Base-by-base conservation (phyloP, 495 filamentous ascomycete genomes). In the Neurospora sp. region DNA sequence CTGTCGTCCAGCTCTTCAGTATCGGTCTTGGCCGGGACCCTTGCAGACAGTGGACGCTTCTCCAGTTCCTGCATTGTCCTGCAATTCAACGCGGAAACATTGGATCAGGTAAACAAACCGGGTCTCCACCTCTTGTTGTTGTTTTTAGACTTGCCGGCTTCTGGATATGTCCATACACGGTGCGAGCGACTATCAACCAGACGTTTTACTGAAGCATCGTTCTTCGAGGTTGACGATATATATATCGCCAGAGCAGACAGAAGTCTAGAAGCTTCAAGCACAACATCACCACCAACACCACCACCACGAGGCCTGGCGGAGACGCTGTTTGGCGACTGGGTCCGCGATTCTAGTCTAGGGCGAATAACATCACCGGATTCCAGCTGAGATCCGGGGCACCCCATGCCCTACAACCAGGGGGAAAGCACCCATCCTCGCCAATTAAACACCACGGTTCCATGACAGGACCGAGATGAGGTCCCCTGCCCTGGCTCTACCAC, bases 391-490 rank as follows among this genome's bases (percentile, higher is more conserved):
- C 54, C 54, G 54, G 54, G 54, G 54, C 54, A 62, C 54, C 14
- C 54, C 54, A 62, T 62, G 54, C 54, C 54, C 54, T 62, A 35
- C 12, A 18, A 62, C 54, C 27, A 35, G 14, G 54, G 48, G 14
- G 27, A 62, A 62, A 31, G 54, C 54, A 62, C 3, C 54, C 54
- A 35, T 62, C 54, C 27, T 62, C 54, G 54, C 54, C 54, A 62
- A 62, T 62, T 62, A 62, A 62, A 62, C 54, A 62, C 11, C 27
- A 62, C 54, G 54, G 23, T 62, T 62, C 54, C 54, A 73, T 73
- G 72, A 73, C 54, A 73, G 72, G 72, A 41, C 31, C 72, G 72
- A 70, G 72, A 73, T 69, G 54, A 62, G 23, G 48, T 59, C 48
- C 48, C 23, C 48, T 59, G 48, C 23, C 48, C 48, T 59, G 48